These are phyloP conservation scores for Starmerella bombicola DNA, from an alignment of 805 yeast genomes.

Conservation along the genomic window DNA sequence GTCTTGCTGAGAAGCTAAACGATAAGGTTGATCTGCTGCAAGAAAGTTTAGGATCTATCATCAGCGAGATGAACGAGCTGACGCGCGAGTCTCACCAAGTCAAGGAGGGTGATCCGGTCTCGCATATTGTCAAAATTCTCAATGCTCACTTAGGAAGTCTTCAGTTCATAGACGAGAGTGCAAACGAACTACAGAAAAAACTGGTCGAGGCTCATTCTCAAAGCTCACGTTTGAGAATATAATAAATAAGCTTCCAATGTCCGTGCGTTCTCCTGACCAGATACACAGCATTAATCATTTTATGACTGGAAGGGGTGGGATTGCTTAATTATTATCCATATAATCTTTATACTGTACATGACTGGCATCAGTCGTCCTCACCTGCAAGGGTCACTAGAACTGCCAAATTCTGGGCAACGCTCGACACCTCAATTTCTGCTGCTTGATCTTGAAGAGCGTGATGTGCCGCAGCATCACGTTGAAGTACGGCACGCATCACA, in stretches of 20 bases:
- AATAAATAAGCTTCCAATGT: too few species aligned
- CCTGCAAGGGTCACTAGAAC: conserved; percentile 1
- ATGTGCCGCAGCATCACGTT: conserved; percentile 4
- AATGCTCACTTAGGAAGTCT: conserved; percentile 83
- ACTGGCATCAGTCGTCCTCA: too few species aligned
- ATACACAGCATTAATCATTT: too few species aligned
- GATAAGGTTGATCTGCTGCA: conserved; percentile 70
- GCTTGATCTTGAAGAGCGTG: conserved; percentile 3
- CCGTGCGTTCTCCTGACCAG: too few species aligned
- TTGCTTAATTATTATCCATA: too few species aligned
- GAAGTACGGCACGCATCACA: conserved; percentile 2
- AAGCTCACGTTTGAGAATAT: conserved; percentile 10
- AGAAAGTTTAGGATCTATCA: conserved; percentile 37
- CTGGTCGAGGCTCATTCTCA: conserved; percentile 30
- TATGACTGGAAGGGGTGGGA: too few species aligned
- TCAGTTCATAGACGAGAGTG: conserved; percentile 71
- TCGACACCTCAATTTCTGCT: conserved; percentile 1
- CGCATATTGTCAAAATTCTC: conserved; percentile 57
- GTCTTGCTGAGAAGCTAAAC: conserved; percentile 72
- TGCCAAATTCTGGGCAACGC: conserved; percentile 3
- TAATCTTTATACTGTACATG: too few species aligned
- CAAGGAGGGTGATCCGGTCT: conserved; percentile 34
- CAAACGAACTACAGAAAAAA: conserved; percentile 54
- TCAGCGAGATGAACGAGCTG: conserved; percentile 33
- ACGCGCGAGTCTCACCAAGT: conserved; percentile 68